Evolutionary conservation across 441 rosid species (phyloP).

Genomic region (Erodium texanum): DNA sequence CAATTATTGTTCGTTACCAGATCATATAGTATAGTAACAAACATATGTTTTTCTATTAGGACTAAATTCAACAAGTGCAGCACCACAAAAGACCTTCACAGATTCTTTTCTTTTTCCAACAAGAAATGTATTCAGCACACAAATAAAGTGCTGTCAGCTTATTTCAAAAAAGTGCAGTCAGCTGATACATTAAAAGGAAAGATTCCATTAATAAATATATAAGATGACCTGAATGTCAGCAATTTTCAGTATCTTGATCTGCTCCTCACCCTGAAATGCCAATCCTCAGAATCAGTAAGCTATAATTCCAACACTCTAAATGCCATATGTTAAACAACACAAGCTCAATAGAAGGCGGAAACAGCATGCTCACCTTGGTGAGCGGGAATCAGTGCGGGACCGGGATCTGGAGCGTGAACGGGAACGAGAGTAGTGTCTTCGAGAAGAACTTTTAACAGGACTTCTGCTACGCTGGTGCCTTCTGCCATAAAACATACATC

Average conservation of each 20-base stretch:
- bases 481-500: conserved; percentile 21
- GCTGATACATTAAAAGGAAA: not conserved
- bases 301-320: not conserved
- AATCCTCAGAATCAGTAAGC: conserved; percentile 7
- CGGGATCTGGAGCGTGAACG: conserved; percentile 24
- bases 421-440: conserved; percentile 41
- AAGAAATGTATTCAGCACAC: no score
- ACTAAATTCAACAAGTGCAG: no score
- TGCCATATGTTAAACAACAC: not conserved
- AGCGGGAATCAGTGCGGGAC: conserved; percentile 38
- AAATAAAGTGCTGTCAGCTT: no score
- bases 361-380: conserved; percentile 50
- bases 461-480: conserved; percentile 51
- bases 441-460: conserved; percentile 45
- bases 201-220: no score
- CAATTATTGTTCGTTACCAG: no score
- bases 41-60: no score
- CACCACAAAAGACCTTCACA: no score
- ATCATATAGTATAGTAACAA: no score
- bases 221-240: not conserved
- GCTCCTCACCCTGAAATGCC: conserved; percentile 28
- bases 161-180: not conserved
- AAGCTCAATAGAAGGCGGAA: not conserved
- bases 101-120: no score
- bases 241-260: not conserved